Conservation (phyloP, 768 basidiomycete species). For the Hypsizygus marmoreus region DNA sequence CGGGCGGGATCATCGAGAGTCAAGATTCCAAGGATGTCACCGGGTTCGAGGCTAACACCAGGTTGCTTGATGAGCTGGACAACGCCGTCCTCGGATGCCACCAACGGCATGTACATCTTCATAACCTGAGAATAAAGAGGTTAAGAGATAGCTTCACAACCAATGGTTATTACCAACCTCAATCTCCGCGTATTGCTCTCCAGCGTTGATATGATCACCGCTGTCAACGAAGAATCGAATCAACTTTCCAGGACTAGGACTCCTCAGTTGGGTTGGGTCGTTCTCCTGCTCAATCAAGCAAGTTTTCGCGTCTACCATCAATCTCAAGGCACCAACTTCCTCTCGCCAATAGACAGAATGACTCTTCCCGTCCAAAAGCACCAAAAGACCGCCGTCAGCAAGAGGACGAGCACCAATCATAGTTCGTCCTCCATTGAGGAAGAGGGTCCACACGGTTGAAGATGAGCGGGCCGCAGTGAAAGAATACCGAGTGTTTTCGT, state of each 20-base stretch:
- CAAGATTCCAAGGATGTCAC: constrained; percentile 96
- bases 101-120: constrained; percentile 99
- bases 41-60: constrained; percentile 93
- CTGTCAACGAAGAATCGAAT: constrained; percentile 94
- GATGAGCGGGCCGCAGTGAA: constrained; percentile 95
- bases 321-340: constrained; percentile 89
- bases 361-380: constrained; percentile 89
- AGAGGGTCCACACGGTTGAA: constrained; percentile 87
- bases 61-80: constrained; percentile 98
- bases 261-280: constrained; percentile 95
- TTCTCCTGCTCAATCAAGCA: constrained; percentile 99
- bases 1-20: constrained; percentile 94
- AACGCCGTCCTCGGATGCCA: constrained; percentile 90
- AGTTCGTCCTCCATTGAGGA: constrained; percentile 93
- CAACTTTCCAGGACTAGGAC: constrained; percentile 95
- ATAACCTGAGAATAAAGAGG: constrained; percentile 59
- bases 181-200: constrained; percentile 97
- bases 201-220: constrained; percentile 95
- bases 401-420: constrained; percentile 90
- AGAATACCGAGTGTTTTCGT: constrained; percentile 92
- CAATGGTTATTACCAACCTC: constrained; percentile 61
- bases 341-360: constrained; percentile 99
- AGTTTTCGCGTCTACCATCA: constrained; percentile 97
- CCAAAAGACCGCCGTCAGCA: constrained; percentile 92
- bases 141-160: constrained; percentile 6